Base-by-base conservation (phyloP, 495 filamentous ascomycete species). In the Elasticomyces elasticus region DNA sequence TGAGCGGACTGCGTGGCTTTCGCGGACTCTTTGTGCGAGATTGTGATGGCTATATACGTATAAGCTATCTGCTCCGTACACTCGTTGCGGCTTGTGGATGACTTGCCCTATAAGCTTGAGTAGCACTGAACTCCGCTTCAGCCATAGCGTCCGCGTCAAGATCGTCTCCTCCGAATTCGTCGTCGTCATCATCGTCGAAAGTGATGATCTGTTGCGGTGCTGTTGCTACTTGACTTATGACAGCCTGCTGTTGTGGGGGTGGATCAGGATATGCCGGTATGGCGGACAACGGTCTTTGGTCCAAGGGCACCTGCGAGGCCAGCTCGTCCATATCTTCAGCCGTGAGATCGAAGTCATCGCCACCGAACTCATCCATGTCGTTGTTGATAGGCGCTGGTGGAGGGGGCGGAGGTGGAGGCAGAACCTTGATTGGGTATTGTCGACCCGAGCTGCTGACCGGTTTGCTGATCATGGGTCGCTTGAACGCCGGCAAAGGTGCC, bases 61-160 rank as follows among this genome's bases (percentile, higher is more conserved):
- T 61, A 37, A 61, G 58, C 54, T 61, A 61, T 54, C 48, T 61
- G 50, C 37, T 49, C 19, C 37, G 43, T 50, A 49, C 44, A 61
- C 49, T 9, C 44, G 37, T 49, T 11, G 22, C 47, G 12, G 15
- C 24, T 10, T n/a, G 17, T 30, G 52, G 19, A 20, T 53, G 49
- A 61, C 58, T 61, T 53, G 58, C 55, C 51, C 72, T 51, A 38
- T 50, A 50, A 43, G 30, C 56, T 69, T 81, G 76, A 43, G 76
- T 79, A n/a, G 78, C 76, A 54, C 74, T 69, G 58, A 75, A 35
- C 67, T 75, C 62, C 48, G 65, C 69, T 46, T 76, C 74, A 13
- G 74, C 80, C 55, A 76, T 64, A 23, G 66, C 54, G 42, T 83
- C 81, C 52, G 81, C 80, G 63, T 89, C 85, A 58, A 79, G 76